Percentiles rank a stretch among this genome's conserved stretches.
Evolutionary conservation across 2,329 filamentous ascomycete species (phyloP).

Genomic region (Pseudopyricularia javanii): DNA sequence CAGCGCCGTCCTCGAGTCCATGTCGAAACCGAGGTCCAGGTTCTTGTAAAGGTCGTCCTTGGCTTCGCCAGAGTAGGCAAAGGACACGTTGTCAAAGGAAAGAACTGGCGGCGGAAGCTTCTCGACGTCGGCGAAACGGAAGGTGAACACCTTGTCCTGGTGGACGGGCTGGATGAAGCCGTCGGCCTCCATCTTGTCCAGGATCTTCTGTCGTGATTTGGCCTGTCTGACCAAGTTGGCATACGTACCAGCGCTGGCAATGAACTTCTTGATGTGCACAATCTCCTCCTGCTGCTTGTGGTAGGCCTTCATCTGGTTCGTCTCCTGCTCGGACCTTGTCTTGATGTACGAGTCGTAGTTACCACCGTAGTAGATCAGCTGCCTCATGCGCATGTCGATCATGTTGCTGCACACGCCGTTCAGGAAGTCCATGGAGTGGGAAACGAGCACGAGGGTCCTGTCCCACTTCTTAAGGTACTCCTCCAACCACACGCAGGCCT

Average conservation of each 20-base stretch:
- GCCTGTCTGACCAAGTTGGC: constrained; percentile 98
- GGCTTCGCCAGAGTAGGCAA: constrained; percentile 85
- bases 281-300: constrained; percentile 99
- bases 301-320: constrained; percentile 98
- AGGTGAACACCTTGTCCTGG: constrained; percentile 81
- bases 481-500: constrained; percentile 99
- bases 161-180: constrained; percentile 90
- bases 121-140: constrained; percentile 96
- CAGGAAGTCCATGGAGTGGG: constrained; percentile 96
- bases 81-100: constrained; percentile 93
- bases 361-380: constrained; percentile 95
- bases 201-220: constrained; percentile 98
- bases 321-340: constrained; percentile 86
- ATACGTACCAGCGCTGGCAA: constrained; percentile 97
- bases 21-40: constrained; percentile 96
- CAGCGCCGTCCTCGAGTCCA: constrained; percentile 95
- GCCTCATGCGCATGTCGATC: constrained; percentile 90
- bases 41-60: constrained; percentile 93
- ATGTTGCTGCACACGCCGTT: constrained; percentile 98
- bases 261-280: constrained; percentile 99
- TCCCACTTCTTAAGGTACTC: constrained; percentile 99
- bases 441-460: constrained; percentile 88
- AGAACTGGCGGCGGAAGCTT: constrained; percentile 97
- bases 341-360: constrained; percentile 99
- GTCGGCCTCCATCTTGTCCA: constrained; percentile 99